Conservation (phyloP, 192 early-diverging fungal genomes). For the Chytriomyces sp. region DNA sequence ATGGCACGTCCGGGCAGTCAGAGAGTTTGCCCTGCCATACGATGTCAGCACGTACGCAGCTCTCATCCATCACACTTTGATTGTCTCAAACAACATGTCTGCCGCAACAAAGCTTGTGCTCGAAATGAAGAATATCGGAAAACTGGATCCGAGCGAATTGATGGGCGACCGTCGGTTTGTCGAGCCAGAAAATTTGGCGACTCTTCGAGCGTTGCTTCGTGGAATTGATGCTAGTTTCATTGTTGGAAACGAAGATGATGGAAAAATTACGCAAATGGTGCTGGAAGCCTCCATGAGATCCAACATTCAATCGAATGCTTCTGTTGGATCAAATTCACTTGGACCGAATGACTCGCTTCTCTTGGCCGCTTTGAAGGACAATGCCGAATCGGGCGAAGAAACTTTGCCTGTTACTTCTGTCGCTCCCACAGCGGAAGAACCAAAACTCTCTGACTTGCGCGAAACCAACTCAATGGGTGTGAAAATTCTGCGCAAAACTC, state of each 20-base stretch:
- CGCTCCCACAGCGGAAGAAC: slow-evolving; percentile 21
- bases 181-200: slow-evolving; percentile 36
- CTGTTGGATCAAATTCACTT: slow-evolving; percentile 14
- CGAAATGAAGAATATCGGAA: slow-evolving; percentile 41
- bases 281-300: slow-evolving; percentile 33
- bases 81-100: slow-evolving; percentile 38
- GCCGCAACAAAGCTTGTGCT: slow-evolving; percentile 62
- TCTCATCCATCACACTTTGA: slow-evolving; percentile 73
- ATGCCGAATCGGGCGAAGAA: not conserved
- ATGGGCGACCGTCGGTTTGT: slow-evolving; percentile 34
- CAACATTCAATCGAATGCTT: not conserved
- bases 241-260: slow-evolving; percentile 4
- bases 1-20: slow-evolving; percentile 73
- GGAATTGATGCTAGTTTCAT: slow-evolving; percentile 33
- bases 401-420: not conserved
- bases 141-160: slow-evolving; percentile 14
- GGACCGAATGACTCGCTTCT: not conserved
- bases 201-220: slow-evolving; percentile 38
- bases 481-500: slow-evolving; percentile 70
- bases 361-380: slow-evolving; percentile 17
- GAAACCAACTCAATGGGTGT: slow-evolving; percentile 75
- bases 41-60: slow-evolving; percentile 79
- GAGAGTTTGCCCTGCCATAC: slow-evolving; percentile 61
- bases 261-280: slow-evolving; percentile 5
- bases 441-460: slow-evolving; percentile 22